Base-by-base conservation (phyloP, 2,329 filamentous ascomycete genomes). In the Rutstroemia sp. region DNA sequence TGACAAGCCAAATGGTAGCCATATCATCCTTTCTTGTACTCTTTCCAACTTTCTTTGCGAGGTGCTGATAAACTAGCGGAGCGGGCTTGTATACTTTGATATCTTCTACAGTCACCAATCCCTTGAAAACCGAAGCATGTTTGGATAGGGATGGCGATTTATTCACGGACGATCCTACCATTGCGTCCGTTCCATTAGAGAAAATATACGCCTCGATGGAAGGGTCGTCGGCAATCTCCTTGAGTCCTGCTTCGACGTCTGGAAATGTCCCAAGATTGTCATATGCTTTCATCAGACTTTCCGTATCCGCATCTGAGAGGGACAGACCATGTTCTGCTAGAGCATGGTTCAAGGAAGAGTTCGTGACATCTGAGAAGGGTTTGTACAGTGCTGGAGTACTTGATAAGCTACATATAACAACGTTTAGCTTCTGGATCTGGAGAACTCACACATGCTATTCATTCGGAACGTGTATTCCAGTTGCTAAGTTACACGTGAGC, bases 381-480 rank as follows among this genome's bases (percentile, higher is more conserved):
- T 79, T 75, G 64, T 86, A 88, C 53, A 75, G 65, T 45, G 78
- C 85, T 88, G 63, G 48, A 49, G 34, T 27, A 12, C 27, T 4
- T 8, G 39, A 48, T 49, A 16, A 7, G 17, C 3, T 44, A 14
- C 7, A 14, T n/a, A 4, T 2, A 7, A 25, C 12, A n/a, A 27
- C 8, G 5, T 27, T 27, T 6, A 6, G 25, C 9, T 27, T 9
- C 30, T 12, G 10, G 21, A 14, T 3, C 3, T 51, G 9, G 44
- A 37, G 14, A 46, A 70, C 73, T 59, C 73, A 87, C 87, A 78
- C 87, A 91, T 91, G 75, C 82, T 85, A 65, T 84, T 90, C 61
- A 86, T 71, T 51, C 87, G 76, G 85, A 85, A 91, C 41, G 87
- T 89, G 64, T 90, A 92, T 70, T 90, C 87, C 8, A 91, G 74